Conservation (phyloP, 2,329 filamentous ascomycete species). For the Tolypocladium guangdongense region DNA sequence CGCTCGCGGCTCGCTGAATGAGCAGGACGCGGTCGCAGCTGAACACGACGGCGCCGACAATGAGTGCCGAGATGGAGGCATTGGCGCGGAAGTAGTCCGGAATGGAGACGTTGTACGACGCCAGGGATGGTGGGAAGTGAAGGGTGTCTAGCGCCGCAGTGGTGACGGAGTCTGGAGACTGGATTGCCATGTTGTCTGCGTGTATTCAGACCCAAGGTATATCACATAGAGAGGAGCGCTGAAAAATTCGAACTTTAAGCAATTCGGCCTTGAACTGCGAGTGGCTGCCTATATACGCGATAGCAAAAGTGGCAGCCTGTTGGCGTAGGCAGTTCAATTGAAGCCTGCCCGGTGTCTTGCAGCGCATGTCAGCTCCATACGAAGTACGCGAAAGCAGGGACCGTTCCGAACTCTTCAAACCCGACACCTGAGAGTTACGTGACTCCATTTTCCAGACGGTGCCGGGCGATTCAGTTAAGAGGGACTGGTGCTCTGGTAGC, state of each 20-base stretch:
- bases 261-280: neutral
- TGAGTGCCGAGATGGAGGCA: neutral
- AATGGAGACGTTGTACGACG: neutral
- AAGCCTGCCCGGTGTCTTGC: neutral
- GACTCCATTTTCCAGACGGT: neutral
- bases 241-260: neutral
- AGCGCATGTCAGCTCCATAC: neutral
- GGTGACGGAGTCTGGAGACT: neutral
- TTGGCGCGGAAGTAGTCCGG: neutral
- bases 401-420: neutral
- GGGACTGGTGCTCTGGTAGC: too few relatives aligned
- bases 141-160: neutral
- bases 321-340: neutral
- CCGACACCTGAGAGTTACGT: neutral
- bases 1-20: constrained; percentile 2
- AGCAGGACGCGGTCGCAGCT: constrained; percentile 1
- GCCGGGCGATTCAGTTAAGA: too few relatives aligned
- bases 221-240: neutral
- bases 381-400: neutral
- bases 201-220: neutral
- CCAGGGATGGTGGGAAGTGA: neutral
- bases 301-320: neutral
- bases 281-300: neutral
- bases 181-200: neutral
- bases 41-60: constrained; percentile 3